Evolutionary conservation across 768 basidiomycete species (phyloP), one percentile per base, ranked within the genome.

Genomic region (Pseudohyphozyma bogoriensis): DNA sequence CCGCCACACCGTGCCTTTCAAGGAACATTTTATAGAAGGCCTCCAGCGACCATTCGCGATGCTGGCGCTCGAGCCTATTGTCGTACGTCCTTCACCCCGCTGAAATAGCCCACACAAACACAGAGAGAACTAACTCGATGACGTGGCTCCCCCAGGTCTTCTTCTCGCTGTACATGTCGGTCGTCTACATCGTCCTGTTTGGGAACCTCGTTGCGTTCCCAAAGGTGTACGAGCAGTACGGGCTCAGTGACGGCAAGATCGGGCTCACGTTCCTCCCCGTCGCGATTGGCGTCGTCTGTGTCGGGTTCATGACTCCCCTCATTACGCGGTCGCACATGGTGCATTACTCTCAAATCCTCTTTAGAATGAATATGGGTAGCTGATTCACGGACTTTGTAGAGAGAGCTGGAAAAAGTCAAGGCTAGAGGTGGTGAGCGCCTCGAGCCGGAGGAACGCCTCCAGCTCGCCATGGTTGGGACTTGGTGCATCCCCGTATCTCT

Each of bases 21-120:
- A 31, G 79, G 81, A n/a, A 62, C 83, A 46, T 33, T 82, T 44
- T 74, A 79, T 54, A 78, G 82, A 44, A 36, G 83, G 82, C 2
- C 66, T 85, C 49, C 77, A 78, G 64, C 77, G 82, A 2, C 83
- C 84, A 0, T 81, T 85, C 73, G 69, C 77, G 54, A 81, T 85
- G 80, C 78, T 85, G 28, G 69, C 76, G 16, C 70, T 77, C 60
- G 85, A 85, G 70, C 82, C 81, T 0, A 83, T 85, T 63, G 77
- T 85, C 15, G 73, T 84, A n/a, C n/a, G n/a, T n/a, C n/a, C n/a
- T n/a, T n/a, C n/a, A n/a, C n/a, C n/a, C n/a, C n/a, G n/a, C n/a
- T n/a, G n/a, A n/a, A n/a, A n/a, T n/a, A n/a, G n/a, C n/a, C n/a
- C n/a, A n/a, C n/a, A n/a, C n/a, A n/a, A n/a, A n/a, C n/a, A n/a